Conservation (phyloP, 768 basidiomycete species). For the Leccinum rimulosum region DNA sequence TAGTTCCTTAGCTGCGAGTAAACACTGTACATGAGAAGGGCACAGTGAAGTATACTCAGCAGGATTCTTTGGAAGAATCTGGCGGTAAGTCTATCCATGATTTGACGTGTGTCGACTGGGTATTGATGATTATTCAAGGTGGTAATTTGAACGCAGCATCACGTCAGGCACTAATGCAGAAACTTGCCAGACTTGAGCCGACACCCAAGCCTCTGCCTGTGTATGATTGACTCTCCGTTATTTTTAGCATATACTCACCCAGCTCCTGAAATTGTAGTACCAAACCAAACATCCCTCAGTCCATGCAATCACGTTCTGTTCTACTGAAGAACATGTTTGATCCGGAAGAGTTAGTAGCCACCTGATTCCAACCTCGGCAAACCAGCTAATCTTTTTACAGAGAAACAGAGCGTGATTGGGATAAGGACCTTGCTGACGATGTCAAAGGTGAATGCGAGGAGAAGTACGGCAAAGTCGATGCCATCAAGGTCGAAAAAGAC, state of each 20-base stretch:
- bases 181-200: constrained; percentile 93
- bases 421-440: constrained; percentile 92
- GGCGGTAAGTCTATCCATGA: constrained; percentile 55
- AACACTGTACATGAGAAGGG: constrained; percentile 94
- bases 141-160: constrained; percentile 98
- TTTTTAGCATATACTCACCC: constrained; percentile 12
- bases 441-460: constrained; percentile 91
- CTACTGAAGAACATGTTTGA: constrained; percentile 95
- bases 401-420: constrained; percentile 96
- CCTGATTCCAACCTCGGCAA: background rate
- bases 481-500: constrained; percentile 92
- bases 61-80: constrained; percentile 84
- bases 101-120: background rate
- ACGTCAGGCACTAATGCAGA: constrained; percentile 99
- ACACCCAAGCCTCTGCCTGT: constrained; percentile 56
- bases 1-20: constrained; percentile 62
- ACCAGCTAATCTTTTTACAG: constrained; percentile 38
- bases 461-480: constrained; percentile 85
- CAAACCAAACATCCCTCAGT: constrained; percentile 76
- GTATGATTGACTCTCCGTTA: constrained; percentile 40
- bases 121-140: constrained; percentile 45
- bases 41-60: constrained; percentile 66
- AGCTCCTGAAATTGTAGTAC: constrained; percentile 40
- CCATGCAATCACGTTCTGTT: constrained; percentile 87
- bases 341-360: constrained; percentile 80